Evolutionary conservation across 805 yeast genomes (phyloP), one percentile per base, ranked within the genome.

Genomic region (Candida nitratophila): DNA sequence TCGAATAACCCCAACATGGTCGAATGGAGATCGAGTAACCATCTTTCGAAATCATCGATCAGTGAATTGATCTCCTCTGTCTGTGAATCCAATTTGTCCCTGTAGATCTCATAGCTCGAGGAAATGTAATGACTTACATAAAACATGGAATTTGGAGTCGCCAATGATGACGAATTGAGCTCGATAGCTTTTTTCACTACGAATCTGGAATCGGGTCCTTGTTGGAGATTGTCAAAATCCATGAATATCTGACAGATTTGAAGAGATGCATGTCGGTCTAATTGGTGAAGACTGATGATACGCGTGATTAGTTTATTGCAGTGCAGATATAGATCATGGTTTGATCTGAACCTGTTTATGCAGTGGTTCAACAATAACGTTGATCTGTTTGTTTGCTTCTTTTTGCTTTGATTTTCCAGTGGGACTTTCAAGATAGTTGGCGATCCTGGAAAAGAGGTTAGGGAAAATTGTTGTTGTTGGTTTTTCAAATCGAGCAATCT

Each of bases 61-160:
- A 37, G 16, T 6, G 15, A 10, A 16, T 37, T 26, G 5, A 27
- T 22, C 21, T 11, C 7, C 4, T 37, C n/a, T 14, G 35, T 19
- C 47, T 44, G 24, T 52, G 5, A 33, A 21, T 9, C 45, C 44
- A 9, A 44, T 42, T 55, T 53, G n/a, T 57, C 57, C 16, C 34
- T 20, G 29, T 47, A 57, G 22, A 60, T 35, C 27, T 57, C 53
- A 27, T 60, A 57, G n/a, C 49, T 45, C 15, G 61, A 53, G 6
- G 44, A 43, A 30, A 60, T 52, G 41, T 54, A 58, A 4, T 54
- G 51, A 29, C 57, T 56, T 8, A 44, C 42, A 44, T 57, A 58
- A 22, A 47, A 43, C 4, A 45, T 42, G 2, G 60, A 46, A 12
- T 32, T 51, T 15, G 64, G 64, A 0, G 64, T 58, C 22, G 52